A percentile compares a stretch with the other conserved stretches of the same genome.
Evolutionary conservation across 129 eudicot species (phyloP).

Genomic region (Lactuca sativa): DNA sequence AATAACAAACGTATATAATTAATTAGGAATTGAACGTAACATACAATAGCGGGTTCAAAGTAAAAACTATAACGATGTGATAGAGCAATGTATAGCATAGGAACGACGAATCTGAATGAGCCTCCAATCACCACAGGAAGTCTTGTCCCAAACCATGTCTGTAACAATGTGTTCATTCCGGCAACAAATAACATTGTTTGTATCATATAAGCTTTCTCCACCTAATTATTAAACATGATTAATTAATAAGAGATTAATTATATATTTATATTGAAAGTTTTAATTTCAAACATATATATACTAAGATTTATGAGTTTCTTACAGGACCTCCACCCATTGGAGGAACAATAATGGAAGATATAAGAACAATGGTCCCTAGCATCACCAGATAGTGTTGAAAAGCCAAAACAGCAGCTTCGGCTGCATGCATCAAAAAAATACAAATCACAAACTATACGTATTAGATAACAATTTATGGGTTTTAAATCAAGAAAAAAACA

Average conservation of each 20-base stretch:
- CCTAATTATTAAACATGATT: slow-evolving; percentile 27
- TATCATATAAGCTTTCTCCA: slow-evolving; percentile 75
- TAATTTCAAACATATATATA: not conserved
- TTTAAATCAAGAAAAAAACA: slow-evolving; percentile 5
- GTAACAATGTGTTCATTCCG: slow-evolving; percentile 78
- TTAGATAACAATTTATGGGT: not conserved
- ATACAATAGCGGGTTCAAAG: slow-evolving; percentile 53
- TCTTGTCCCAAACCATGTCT: slow-evolving; percentile 73
- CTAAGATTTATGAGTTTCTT: slow-evolving; percentile 14
- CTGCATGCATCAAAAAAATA: slow-evolving; percentile 51
- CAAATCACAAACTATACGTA: not conserved
- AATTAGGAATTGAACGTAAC: slow-evolving; percentile 10
- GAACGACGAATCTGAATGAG: slow-evolving; percentile 70
- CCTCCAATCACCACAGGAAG: slow-evolving; percentile 86
- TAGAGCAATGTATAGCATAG: slow-evolving; percentile 57
- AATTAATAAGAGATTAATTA: no score
- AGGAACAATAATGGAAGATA: slow-evolving; percentile 81
- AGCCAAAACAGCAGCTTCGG: slow-evolving; percentile 71
- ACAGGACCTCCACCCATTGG: slow-evolving; percentile 92
- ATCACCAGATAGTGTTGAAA: slow-evolving; percentile 92
- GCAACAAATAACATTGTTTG: slow-evolving; percentile 80
- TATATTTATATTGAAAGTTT: not conserved
- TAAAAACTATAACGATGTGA: slow-evolving; percentile 48
- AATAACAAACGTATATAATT: not conserved
- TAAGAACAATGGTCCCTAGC: slow-evolving; percentile 92